Evolutionary conservation across 768 basidiomycete genomes (phyloP).

Genomic region (Termitomyces sp.): DNA sequence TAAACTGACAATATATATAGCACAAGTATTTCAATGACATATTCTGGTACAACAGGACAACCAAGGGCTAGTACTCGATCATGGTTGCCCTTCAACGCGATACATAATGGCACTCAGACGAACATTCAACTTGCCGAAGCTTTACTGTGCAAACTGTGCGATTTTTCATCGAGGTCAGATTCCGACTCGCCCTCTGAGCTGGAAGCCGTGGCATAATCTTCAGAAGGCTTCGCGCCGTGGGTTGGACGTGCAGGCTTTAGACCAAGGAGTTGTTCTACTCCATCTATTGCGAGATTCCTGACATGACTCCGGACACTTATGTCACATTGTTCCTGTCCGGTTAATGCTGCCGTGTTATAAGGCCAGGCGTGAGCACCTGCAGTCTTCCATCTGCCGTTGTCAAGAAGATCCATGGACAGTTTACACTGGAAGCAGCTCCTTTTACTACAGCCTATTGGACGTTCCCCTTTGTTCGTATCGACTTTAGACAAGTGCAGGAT

Average conservation of each 20-base stretch:
- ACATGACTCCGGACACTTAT: neutral
- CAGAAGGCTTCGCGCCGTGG: neutral
- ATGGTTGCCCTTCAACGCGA: no score
- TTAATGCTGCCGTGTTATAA: neutral
- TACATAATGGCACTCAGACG: no score
- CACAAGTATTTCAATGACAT: neutral
- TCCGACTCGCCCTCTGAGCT: neutral
- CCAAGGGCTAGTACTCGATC: no score
- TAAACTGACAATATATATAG: neutral
- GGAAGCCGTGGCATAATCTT: neutral
- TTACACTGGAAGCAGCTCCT: neutral
- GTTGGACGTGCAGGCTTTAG: neutral
- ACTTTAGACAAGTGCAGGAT: neutral
- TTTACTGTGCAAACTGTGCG: no score
- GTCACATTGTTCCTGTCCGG: neutral
- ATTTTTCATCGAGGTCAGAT: neutral
- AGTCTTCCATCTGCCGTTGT: neutral
- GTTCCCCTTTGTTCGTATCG: neutral
- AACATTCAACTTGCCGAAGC: no score
- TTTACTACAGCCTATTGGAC: neutral
- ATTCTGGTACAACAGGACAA: neutral
- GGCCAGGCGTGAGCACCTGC: neutral
- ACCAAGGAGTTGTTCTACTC: neutral
- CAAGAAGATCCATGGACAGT: neutral
- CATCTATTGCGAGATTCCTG: neutral